These are phyloP conservation scores for Chondrostereum purpureum DNA, from an alignment of 1,284 basidiomycete species.

Conservation along the genomic window DNA sequence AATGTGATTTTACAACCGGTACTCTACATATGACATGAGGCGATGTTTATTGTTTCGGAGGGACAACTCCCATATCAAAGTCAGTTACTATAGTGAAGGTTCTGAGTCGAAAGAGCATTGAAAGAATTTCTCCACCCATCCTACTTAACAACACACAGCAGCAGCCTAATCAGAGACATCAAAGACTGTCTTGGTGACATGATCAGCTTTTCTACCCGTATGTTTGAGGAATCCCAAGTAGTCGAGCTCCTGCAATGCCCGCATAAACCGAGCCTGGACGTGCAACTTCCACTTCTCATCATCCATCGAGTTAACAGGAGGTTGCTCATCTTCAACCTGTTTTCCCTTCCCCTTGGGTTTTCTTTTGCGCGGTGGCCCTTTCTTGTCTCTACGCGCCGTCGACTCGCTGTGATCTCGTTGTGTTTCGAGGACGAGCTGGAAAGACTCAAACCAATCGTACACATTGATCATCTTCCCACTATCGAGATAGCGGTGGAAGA, in stretches of 20 bases:
- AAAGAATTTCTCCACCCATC: too few relatives aligned
- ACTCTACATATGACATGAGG: too few relatives aligned
- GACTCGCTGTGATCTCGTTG: constrained; percentile 30
- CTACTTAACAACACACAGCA: too few relatives aligned
- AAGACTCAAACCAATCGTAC: constrained; percentile 77
- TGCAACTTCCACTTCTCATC: constrained; percentile 52
- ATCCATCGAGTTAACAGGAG: constrained; percentile 32
- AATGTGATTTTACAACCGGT: too few relatives aligned
- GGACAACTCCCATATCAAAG: too few relatives aligned
- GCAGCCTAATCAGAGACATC: constrained; percentile 39
- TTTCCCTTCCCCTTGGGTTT: constrained; percentile 18
- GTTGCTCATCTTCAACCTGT: constrained; percentile 16
- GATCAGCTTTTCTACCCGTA: constrained; percentile 69
- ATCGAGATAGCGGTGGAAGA: constrained; percentile 70
- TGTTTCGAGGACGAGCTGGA: constrained; percentile 52
- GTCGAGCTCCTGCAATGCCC: constrained; percentile 73
- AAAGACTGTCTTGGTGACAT: constrained; percentile 62
- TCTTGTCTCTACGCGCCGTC: constrained; percentile 13
- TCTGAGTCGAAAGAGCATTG: too few relatives aligned
- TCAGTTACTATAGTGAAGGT: too few relatives aligned
- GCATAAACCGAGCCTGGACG: constrained; percentile 69
- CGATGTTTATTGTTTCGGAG: too few relatives aligned
- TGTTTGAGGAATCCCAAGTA: constrained; percentile 73
- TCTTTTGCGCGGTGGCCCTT: constrained; percentile 8
- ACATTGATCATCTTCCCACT: constrained; percentile 75